phyloP scores from a whole-genome alignment of 371 early-diverging fungal genomes.

The Cokeromyces recurvatus region DNA sequence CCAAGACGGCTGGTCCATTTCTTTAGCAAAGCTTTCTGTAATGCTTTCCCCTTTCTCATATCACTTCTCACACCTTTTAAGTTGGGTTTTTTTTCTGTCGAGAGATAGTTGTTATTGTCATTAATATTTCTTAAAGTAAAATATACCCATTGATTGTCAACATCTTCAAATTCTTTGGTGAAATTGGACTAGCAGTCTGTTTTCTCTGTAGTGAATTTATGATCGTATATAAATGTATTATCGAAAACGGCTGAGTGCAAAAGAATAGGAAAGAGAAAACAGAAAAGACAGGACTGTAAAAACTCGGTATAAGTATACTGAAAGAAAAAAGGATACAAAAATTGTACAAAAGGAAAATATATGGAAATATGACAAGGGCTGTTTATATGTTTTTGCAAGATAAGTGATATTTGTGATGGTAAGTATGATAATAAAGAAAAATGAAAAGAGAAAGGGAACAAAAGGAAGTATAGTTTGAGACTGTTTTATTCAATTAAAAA shows the following conservation, averaged over 20 bases:
- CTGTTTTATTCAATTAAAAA: too few species aligned
- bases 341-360: too few species aligned
- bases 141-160: conserved; percentile 9
- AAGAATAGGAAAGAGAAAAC: not conserved
- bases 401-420: too few species aligned
- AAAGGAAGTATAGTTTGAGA: too few species aligned
- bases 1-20: conserved; percentile 11
- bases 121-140: conserved; percentile 12
- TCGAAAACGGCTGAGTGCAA: conserved; percentile 1
- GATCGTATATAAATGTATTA: conserved; percentile 7
- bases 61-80: conserved; percentile 13
- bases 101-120: conserved; percentile 8
- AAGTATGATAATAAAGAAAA: too few species aligned
- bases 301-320: too few species aligned
- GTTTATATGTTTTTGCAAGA: too few species aligned
- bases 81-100: conserved; percentile 16
- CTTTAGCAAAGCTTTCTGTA: conserved; percentile 12
- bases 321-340: too few species aligned
- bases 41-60: conserved; percentile 10
- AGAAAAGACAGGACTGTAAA: too few species aligned
- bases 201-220: conserved; percentile 6
- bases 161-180: too few species aligned
- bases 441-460: too few species aligned
- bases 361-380: too few species aligned
- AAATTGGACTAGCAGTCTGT: conserved; percentile 1